Evolutionary conservation across 176 grass and related monocot species (phyloP).

Genomic region (Cymbopogon citratus): DNA sequence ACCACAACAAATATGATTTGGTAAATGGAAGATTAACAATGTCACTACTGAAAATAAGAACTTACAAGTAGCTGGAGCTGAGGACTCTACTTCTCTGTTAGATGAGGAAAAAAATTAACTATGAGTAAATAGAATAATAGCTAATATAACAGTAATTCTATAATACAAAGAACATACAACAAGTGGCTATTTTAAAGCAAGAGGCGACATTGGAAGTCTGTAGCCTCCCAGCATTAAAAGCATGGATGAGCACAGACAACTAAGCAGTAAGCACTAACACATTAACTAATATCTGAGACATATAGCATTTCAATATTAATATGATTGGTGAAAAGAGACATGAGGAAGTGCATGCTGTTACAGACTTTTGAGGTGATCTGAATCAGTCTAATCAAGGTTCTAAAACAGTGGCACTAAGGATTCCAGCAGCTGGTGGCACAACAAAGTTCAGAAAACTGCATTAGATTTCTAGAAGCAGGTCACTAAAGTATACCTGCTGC

Average conservation of each 20-base stretch:
- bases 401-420: conserved; percentile 6
- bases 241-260: not conserved
- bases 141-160: not conserved
- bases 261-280: not conserved
- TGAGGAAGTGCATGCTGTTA: not conserved
- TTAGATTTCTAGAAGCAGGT: not conserved
- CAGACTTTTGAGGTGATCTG: not conserved
- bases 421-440: not conserved
- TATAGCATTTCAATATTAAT: not conserved
- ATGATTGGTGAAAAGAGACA: not conserved
- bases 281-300: not conserved
- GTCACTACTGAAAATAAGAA: conserved; percentile 12
- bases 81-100: conserved; percentile 42
- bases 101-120: conserved; percentile 6
- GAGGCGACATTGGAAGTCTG: not conserved
- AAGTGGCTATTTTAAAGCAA: conserved; percentile 6
- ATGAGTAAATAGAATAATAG: conserved; percentile 13
- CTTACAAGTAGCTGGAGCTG: conserved; percentile 43
- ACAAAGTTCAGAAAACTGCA: not conserved
- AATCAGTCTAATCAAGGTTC: not conserved
- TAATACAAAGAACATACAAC: conserved; percentile 9
- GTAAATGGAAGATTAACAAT: not conserved
- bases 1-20: conserved; percentile 1
- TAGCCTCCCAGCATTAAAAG: not conserved
- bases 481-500: not conserved